Evolutionary conservation across 106 monocot genomes (phyloP), one percentile per base, ranked within the genome.

Genomic region (Dactylorhiza incarnata): DNA sequence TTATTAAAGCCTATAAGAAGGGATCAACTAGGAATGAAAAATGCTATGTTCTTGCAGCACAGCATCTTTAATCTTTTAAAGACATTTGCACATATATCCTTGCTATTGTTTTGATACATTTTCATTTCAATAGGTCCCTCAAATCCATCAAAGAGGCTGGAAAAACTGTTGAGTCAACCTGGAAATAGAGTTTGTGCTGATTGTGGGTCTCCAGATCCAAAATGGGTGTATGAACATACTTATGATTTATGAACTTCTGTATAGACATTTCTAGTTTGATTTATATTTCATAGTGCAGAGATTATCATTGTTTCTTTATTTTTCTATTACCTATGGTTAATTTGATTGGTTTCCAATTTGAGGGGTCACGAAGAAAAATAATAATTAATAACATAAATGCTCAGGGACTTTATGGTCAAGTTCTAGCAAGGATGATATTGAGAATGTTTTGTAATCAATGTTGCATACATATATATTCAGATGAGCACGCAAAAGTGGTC

Each of bases 181-280:
- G 84, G 73, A 56, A 94, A 94, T 59, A 82, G 75, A 81, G 65
- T 82, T 84, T 94, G 94, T 72, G 94, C 94, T 29, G 94, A 94
- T 70, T 94, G 94, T 84, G 87, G 91, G 24, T 83, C 84, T 49
- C 85, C 85, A 71, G 85, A 94, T 81, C 94, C 94, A 61, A 91
- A 91, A 94, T 94, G 94, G 94, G 91, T 85, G 94, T 94, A 91
- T 66, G 90, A 68, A 26, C 65, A 26, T 37, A 37, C 37, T 37
- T 37, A 37, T 65, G 19, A 59, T 22, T 59, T 80, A 66, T 78
- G 37, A 69, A 69, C 17, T 20, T 12, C 24, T 69, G 17, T 69
- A 10, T 24, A 17, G 45, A 45, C 45, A 45, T 69, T 45, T 69
- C 45, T 46, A 12, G 9, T 63, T 65, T 65, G 11, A 29, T 29